Evolutionary conservation across 148 eudicot species (phyloP).

Genomic region (Diospyros lotus): DNA sequence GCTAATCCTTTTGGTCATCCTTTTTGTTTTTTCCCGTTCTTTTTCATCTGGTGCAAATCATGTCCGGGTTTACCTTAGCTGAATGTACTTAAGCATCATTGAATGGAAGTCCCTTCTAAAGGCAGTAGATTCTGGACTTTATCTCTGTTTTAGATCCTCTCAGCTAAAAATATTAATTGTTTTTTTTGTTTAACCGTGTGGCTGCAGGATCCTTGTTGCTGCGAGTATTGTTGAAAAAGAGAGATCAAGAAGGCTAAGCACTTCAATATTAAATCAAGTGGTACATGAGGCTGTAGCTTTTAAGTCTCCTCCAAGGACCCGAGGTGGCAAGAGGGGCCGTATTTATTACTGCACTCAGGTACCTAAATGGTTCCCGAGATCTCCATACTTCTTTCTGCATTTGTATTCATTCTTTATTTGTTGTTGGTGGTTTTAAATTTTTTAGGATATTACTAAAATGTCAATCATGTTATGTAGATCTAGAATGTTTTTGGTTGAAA

Average conservation of each 20-base stretch:
- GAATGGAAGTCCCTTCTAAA: background rate
- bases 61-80: background rate
- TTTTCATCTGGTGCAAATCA: too few relatives aligned
- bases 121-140: background rate
- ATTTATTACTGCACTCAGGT: conserved; percentile 98
- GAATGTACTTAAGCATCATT: background rate
- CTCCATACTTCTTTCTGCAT: background rate
- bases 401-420: background rate
- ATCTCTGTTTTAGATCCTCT: background rate
- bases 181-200: background rate
- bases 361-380: conserved; percentile 6
- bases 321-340: conserved; percentile 96
- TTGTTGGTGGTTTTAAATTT: background rate
- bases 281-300: conserved; percentile 86
- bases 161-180: too few relatives aligned
- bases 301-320: conserved; percentile 90
- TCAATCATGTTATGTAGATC: background rate
- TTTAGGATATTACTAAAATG: background rate
- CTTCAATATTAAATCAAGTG: conserved; percentile 86
- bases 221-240: conserved; percentile 86
- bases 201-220: conserved; percentile 71
- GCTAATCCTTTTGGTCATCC: background rate
- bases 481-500: background rate
- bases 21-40: too few relatives aligned
- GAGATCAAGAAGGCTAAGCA: conserved; percentile 80